Conservation (phyloP, 176 grass and related monocot species). For the Oropetium thomaeum region DNA sequence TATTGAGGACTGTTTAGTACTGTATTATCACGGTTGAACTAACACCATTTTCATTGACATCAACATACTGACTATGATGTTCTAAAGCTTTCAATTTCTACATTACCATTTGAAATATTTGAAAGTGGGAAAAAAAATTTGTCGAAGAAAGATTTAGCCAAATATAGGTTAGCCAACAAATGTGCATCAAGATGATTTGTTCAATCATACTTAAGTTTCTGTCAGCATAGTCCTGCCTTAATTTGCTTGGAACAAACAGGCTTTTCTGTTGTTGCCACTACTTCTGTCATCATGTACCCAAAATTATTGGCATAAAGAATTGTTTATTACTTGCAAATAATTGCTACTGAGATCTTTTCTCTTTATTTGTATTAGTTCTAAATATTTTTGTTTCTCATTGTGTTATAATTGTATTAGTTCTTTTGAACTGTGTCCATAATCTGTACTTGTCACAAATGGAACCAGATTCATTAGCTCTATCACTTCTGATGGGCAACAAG, state of each 20-base stretch:
- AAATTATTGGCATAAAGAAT: neutral
- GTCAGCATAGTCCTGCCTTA: neutral
- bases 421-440: neutral
- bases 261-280: neutral
- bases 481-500: conserved; percentile 86
- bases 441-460: conserved; percentile 10
- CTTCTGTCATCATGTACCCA: neutral
- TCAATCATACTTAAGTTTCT: neutral
- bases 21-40: neutral
- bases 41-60: neutral
- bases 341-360: too few relatives aligned
- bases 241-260: neutral
- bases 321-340: too few relatives aligned
- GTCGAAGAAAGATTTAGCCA: neutral
- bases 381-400: neutral
- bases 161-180: neutral
- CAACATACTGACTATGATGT: neutral
- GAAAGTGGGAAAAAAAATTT: neutral
- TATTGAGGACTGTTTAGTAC: neutral
- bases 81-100: neutral
- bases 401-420: neutral
- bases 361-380: too few relatives aligned
- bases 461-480: conserved; percentile 79
- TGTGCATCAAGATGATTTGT: neutral
- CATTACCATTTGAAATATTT: neutral